A percentile compares a stretch with the other conserved stretches of the same genome.
These are phyloP conservation scores for Alectoria sarmentosa DNA, from an alignment of 495 filamentous ascomycete species.

Conservation along the genomic window DNA sequence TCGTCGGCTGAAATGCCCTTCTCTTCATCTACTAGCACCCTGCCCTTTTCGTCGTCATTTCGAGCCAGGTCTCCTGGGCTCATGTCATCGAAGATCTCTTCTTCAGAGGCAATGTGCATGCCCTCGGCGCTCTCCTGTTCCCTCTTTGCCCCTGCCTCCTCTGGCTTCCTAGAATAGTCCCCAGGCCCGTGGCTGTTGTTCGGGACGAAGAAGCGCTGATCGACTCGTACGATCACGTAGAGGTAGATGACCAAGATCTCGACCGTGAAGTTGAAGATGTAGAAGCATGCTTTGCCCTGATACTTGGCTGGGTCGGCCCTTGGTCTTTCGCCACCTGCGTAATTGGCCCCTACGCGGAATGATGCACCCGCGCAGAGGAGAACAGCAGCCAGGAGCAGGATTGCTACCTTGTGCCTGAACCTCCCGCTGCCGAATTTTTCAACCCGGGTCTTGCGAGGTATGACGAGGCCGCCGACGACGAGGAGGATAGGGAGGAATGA, in stretches of 20 bases:
- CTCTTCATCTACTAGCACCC: neutral
- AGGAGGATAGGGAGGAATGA: conserved; percentile 70
- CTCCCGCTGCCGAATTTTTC: conserved; percentile 69
- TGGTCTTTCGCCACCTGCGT: conserved; percentile 43
- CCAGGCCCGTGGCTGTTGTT: conserved; percentile 32
- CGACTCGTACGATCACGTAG: conserved; percentile 59
- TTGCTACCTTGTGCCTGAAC: conserved; percentile 55
- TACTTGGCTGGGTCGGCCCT: conserved; percentile 55
- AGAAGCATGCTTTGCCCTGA: conserved; percentile 64
- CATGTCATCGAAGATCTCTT: conserved; percentile 26
- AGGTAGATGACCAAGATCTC: conserved; percentile 62
- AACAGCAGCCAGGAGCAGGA: conserved; percentile 48
- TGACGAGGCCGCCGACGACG: conserved; percentile 44
- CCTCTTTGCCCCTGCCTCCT: neutral
- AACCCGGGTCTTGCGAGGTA: conserved; percentile 40
- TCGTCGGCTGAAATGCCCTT: neutral
- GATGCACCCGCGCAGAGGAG: conserved; percentile 63
- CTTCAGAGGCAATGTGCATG: conserved; percentile 19
- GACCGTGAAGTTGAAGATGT: conserved; percentile 66
- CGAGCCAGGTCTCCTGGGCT: conserved; percentile 3
- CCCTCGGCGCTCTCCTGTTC: neutral
- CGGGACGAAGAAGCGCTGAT: conserved; percentile 68
- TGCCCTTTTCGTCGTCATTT: neutral
- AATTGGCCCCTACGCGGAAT: conserved; percentile 56
- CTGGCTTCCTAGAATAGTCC: conserved; percentile 22